These are phyloP conservation scores for Aphanocladium album DNA, from an alignment of 2,329 filamentous ascomycete species.

Conservation along the genomic window DNA sequence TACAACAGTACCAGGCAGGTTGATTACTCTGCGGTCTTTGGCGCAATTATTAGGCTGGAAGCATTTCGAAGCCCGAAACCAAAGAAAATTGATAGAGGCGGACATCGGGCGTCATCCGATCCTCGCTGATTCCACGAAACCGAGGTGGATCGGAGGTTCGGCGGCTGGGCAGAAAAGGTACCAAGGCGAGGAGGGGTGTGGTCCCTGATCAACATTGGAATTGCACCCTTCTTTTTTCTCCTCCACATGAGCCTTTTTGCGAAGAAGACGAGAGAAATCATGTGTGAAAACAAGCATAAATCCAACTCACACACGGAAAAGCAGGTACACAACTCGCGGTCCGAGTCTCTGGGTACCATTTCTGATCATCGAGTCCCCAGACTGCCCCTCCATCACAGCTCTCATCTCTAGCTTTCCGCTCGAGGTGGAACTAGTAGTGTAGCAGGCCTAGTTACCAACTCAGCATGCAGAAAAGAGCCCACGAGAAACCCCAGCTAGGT, in stretches of 20 bases:
- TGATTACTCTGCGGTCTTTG: neutral
- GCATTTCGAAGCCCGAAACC: neutral
- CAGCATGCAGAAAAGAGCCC: neutral
- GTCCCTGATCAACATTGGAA: neutral
- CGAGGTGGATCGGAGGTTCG: neutral
- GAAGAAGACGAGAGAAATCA: neutral
- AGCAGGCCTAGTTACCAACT: too few relatives aligned
- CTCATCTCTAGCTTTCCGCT: neutral
- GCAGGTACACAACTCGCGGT: neutral
- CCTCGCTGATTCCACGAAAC: neutral
- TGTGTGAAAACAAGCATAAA: constrained; percentile 5
- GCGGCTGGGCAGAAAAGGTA: neutral
- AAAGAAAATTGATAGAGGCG: neutral
- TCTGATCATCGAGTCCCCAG: too few relatives aligned
- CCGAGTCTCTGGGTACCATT: neutral
- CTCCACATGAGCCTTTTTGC: neutral
- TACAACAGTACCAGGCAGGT: neutral
- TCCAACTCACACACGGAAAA: neutral
- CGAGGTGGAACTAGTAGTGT: too few relatives aligned
- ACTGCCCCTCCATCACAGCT: neutral
- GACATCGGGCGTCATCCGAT: neutral
- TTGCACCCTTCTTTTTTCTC: neutral
- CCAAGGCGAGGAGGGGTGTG: neutral
- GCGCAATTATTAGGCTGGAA: neutral
- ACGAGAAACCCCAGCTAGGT: too few relatives aligned